Evolutionary conservation across 257 asterid species (phyloP).

Genomic region (Leonotis leonurus): DNA sequence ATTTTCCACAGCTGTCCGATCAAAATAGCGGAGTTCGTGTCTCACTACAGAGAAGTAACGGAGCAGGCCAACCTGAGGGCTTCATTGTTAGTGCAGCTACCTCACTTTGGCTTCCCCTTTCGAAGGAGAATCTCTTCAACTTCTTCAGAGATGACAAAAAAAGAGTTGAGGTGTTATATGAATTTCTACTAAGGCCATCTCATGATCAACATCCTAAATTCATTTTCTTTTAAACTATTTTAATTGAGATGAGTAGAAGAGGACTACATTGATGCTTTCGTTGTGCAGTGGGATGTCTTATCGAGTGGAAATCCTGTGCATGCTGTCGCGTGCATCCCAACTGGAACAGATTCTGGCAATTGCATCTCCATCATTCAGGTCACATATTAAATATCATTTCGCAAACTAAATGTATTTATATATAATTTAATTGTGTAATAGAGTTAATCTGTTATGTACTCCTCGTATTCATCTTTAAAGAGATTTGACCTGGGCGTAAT

Average conservation of each 20-base stretch:
- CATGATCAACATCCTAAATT: too few species aligned
- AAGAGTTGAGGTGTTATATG: constrained; percentile 39
- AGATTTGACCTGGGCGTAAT: neutral
- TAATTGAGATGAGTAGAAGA: neutral
- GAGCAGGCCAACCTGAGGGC: constrained; percentile 33
- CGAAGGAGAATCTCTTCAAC: constrained; percentile 33
- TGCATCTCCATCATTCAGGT: constrained; percentile 61
- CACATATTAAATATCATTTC: too few species aligned
- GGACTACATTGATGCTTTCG: constrained; percentile 8
- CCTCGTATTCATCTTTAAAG: neutral
- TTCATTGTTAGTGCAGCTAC: constrained; percentile 45
- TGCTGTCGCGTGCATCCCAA: constrained; percentile 45
- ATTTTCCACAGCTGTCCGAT: constrained; percentile 31
- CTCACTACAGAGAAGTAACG: constrained; percentile 29
- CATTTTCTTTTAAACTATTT: neutral
- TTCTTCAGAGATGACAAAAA: constrained; percentile 48
- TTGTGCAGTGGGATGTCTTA: constrained; percentile 63
- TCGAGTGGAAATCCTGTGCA: constrained; percentile 33
- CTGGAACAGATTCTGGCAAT: constrained; percentile 49
- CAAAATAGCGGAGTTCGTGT: constrained; percentile 40
- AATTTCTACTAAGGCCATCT: too few species aligned
- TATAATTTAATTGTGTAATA: too few species aligned
- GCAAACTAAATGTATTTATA: too few species aligned
- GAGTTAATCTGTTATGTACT: neutral
- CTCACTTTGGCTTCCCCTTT: constrained; percentile 56